phyloP scores from a whole-genome alignment of 441 rosid species.

The Omphalea diandra region DNA sequence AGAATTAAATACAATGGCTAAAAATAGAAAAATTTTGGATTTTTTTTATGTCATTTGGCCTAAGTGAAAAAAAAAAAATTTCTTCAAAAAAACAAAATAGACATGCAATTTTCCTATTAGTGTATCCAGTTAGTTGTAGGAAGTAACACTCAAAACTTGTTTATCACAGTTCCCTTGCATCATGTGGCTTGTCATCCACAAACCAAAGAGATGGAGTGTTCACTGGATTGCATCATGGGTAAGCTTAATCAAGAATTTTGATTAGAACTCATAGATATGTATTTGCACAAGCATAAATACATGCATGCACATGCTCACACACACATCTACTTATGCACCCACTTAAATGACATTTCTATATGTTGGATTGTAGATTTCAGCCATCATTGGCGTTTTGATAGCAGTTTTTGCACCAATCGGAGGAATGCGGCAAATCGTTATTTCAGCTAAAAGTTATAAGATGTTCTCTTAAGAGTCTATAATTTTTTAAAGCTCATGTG shows the following conservation, averaged over 20 bases:
- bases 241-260: conserved; percentile 8
- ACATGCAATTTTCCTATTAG: no score
- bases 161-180: conserved; percentile 65
- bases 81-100: no score
- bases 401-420: conserved; percentile 67
- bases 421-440: conserved; percentile 50
- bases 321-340: background rate
- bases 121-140: background rate
- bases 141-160: background rate
- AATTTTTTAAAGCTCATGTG: no score
- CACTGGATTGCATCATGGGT: conserved; percentile 76
- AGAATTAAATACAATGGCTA: no score
- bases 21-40: no score
- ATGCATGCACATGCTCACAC: no score
- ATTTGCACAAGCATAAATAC: no score
- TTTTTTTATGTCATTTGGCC: no score
- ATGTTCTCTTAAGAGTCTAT: conserved; percentile 45
- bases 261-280: no score
- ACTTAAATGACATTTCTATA: background rate
- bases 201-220: conserved; percentile 60
- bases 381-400: conserved; percentile 46
- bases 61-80: no score
- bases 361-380: conserved; percentile 49
- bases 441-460: conserved; percentile 47
- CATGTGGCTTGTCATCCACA: conserved; percentile 62